Base-by-base conservation (phyloP, 495 filamentous ascomycete species). In the Annulohypoxylon moriforme region DNA sequence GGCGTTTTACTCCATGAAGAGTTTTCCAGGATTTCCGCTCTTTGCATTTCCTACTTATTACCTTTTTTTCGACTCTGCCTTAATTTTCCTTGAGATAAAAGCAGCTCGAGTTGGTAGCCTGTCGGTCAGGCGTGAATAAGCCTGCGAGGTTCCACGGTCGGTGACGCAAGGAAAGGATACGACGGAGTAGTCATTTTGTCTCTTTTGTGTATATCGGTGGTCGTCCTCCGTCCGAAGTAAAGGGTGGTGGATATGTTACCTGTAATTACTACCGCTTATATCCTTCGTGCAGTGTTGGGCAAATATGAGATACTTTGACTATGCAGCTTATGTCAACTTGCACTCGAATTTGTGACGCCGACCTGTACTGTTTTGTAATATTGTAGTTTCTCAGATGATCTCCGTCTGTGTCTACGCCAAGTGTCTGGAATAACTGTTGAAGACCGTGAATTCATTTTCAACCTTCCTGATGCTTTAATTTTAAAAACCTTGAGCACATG, bases 1-100 rank as follows among this genome's bases (percentile, higher is more conserved):
- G 71, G 71, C 71, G 71, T 73, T 73, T 18, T 63, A 52, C 71
- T 69, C 71, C 52, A 53, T 25, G 27, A 66, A 66, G 70, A 68
- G 66, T 68, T 29, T 16, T 27, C 16, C 50, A 49, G 65, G 66
- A 62, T 57, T 68, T 73, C 52, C 49, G 40, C 49, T 66, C 60
- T 65, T 52, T 69, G 55, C 60, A 34, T 68, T 73, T 64, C 65
- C 47, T 64, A 56, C 20, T 16, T 40, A 47, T 52, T 60, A 33
- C 49, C 31, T 62, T 50, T 27, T 40, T 50, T 46, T 31, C 10
- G 4, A 49, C 29, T 53, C 27, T 58, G n/a, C 44, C 40, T 31
- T 67, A 69, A 69, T 69, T 73, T 67, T 69, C 61, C 50, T 63
- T 63, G 20, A 40, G 33, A 60, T 33, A 62, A 60, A 62, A 42